These are phyloP conservation scores for Funneliformis geosporum DNA, from an alignment of 192 early-diverging fungal genomes.

Conservation along the genomic window DNA sequence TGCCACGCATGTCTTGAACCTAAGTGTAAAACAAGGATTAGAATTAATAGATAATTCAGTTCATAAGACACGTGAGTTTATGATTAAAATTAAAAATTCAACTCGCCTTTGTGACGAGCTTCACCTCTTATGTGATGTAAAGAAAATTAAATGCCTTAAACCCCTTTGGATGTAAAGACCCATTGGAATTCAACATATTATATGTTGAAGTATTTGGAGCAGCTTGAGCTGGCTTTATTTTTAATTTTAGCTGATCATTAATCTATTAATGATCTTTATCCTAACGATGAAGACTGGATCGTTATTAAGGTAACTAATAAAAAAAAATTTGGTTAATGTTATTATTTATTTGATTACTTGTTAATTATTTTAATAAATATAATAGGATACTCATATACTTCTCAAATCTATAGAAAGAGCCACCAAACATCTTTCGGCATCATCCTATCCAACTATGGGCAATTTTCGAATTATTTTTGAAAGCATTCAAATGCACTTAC, in stretches of 20 bases:
- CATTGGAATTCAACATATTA: conserved; percentile 3
- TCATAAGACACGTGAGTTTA: neutral
- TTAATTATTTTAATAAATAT: too few species aligned
- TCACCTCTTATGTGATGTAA: neutral
- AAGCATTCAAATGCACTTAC: neutral
- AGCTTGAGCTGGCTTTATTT: neutral
- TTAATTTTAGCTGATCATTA: neutral
- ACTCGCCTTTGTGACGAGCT: neutral
- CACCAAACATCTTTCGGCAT: neutral
- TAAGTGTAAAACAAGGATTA: neutral
- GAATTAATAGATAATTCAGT: neutral
- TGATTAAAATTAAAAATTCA: neutral
- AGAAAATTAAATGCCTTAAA: too few species aligned
- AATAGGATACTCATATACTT: neutral
- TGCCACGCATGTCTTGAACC: neutral
- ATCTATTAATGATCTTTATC: neutral
- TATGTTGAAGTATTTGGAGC: neutral
- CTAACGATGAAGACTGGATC: neutral
- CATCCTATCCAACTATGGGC: neutral
- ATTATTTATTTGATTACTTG: neutral
- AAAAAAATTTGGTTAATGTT: neutral
- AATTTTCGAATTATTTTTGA: neutral
- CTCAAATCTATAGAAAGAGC: neutral
- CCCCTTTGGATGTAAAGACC: neutral
- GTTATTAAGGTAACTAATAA: neutral